Base-by-base conservation (phyloP, 2,329 filamentous ascomycete genomes). In the Fonsecaea erecta region DNA sequence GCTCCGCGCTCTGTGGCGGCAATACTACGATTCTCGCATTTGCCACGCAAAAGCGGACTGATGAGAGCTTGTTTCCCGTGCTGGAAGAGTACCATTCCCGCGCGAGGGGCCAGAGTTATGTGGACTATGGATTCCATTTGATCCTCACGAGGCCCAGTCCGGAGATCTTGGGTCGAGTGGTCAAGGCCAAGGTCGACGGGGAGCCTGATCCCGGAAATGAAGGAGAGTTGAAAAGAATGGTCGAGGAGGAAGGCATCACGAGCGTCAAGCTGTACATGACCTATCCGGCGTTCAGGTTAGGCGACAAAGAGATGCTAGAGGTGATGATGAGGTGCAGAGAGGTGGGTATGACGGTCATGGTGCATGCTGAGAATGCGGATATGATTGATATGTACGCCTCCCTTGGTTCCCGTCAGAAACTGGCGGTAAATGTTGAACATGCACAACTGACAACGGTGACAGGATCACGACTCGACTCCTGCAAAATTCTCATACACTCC, bases 11-110 rank as follows among this genome's bases (percentile, higher is more conserved):
- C 60, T 84, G 84, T 1, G 85, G 85, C 8, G 85, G 85, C 26
- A 87, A 81, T 3, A 88, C 86, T 0, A 87, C 86, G 0, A 77
- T 88, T 14, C 74, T 88, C 7, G 79, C 84, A 0, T 88, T 88
- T 73, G 86, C 85, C 0, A 80, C 81, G 3, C 84, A 87, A 71
- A 75, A 78, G 43, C 81, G 81, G n/a, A 69, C 74, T 1, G 77
- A 83, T 16, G 74, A 77, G 6, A 82, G 78, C 1, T 73, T 86
- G 1, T 74, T 82, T 21, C 74, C 78, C 1, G 80, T 81, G 0
- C 72, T 87, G 1, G 74, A 78, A 53, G 77, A 79, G n/a, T 83
- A 84, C 56, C 81, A 85, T 62, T 71, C 72, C 3, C 76, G 79
- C 18, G 80, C 84, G 0, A 68, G 64, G 1, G 77, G 75, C 14